Percentiles rank a stretch among this genome's conserved stretches.
These are phyloP conservation scores for Rhodamnia argentea DNA, from an alignment of 345 rosid genomes.

Conservation along the genomic window DNA sequence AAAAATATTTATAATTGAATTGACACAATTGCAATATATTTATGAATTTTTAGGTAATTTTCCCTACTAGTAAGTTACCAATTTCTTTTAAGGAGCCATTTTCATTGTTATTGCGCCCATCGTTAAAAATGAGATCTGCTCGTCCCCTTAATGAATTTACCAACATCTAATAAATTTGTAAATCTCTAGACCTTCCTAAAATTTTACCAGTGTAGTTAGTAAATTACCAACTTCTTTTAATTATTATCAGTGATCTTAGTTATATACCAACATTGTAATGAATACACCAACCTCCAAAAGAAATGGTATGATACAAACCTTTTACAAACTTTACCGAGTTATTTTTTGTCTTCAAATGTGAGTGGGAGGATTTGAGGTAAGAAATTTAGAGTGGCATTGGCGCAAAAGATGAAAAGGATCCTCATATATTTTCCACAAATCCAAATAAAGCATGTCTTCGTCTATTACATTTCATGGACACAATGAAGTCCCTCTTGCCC, in stretches of 20 bases:
- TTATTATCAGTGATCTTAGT: background rate
- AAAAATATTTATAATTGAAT: too few species aligned
- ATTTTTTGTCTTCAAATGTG: background rate
- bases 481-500: background rate
- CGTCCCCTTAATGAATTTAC: too few species aligned
- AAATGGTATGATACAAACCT: background rate
- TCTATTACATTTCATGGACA: background rate
- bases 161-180: too few species aligned
- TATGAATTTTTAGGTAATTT: too few species aligned
- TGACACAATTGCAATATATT: too few species aligned
- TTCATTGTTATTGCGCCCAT: too few species aligned
- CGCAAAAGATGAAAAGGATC: background rate
- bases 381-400: background rate
- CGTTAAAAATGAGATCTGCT: too few species aligned
- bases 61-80: too few species aligned
- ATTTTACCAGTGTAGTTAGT: background rate
- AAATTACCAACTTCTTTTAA: background rate
- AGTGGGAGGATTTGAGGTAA: background rate
- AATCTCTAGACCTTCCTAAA: too few species aligned
- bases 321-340: background rate
- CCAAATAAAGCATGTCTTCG: background rate
- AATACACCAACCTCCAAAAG: background rate
- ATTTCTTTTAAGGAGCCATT: too few species aligned
- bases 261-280: background rate
- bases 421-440: background rate